Evolutionary conservation across 495 filamentous ascomycete genomes (phyloP).

Genomic region (Penicillium nucicola): DNA sequence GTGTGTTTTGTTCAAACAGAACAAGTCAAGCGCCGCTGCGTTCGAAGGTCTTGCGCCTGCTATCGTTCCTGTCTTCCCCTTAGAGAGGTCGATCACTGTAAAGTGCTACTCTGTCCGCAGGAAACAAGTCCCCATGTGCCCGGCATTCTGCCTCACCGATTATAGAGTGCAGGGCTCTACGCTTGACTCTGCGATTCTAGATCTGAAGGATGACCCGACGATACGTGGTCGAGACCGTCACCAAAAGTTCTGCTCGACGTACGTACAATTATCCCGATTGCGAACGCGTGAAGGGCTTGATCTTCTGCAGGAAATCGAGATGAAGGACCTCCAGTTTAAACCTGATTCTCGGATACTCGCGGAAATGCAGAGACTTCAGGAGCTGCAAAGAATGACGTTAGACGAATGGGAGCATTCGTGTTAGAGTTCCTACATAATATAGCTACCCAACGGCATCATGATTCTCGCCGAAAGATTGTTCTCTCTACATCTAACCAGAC

Average conservation of each 20-base stretch:
- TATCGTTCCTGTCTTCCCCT: background rate
- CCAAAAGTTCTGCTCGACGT: conserved; percentile 3
- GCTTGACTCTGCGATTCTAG: conserved; percentile 1
- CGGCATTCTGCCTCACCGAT: conserved; percentile 4
- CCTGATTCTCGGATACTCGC: conserved; percentile 1
- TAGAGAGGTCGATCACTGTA: background rate
- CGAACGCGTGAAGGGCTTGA: background rate
- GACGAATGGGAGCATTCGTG: too few species aligned
- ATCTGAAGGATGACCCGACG: conserved; percentile 1
- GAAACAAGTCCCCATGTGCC: conserved; percentile 1
- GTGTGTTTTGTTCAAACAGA: conserved; percentile 12
- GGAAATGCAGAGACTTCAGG: conserved; percentile 2
- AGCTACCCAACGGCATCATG: background rate
- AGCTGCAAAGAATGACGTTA: background rate
- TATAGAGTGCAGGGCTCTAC: conserved; percentile 1
- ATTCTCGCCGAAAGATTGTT: background rate
- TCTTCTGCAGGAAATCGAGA: conserved; percentile 6
- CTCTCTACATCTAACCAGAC: background rate
- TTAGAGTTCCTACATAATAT: background rate
- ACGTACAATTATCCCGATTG: conserved; percentile 3
- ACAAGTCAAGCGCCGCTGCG: background rate
- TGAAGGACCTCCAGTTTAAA: background rate
- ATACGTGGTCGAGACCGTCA: conserved; percentile 5
- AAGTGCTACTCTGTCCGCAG: background rate
- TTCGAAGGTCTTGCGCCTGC: conserved; percentile 1